phyloP scores from a whole-genome alignment of 495 filamentous ascomycete species.

The Podospora anserina region DNA sequence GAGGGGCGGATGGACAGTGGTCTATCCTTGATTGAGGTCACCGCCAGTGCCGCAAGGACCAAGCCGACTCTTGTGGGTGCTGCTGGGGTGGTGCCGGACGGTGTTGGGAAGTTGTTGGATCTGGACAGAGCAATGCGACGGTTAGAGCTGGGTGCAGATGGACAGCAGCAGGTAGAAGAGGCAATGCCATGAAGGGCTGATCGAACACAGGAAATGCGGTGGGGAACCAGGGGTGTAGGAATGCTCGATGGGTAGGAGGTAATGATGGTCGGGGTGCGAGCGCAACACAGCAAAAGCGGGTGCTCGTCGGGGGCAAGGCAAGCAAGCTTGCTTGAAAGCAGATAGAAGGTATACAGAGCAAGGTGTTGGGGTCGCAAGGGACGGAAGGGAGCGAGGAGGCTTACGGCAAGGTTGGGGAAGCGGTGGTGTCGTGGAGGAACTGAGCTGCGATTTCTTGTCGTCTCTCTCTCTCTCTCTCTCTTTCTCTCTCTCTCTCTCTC shows the following conservation, averaged over 20 bases:
- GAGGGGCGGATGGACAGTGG: constrained; percentile 16
- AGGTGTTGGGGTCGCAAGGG: constrained; percentile 38
- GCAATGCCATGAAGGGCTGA: neutral
- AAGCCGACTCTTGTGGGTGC: constrained; percentile 9
- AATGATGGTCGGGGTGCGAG: constrained; percentile 5
- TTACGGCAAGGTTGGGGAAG: constrained; percentile 37
- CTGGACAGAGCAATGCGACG: constrained; percentile 8
- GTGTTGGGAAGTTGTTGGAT: constrained; percentile 6
- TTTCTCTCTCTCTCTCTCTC: constrained; percentile 5
- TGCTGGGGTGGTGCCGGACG: constrained; percentile 1
- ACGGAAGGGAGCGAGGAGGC: constrained; percentile 34
- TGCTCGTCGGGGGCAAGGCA: neutral
- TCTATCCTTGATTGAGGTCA: constrained; percentile 21
- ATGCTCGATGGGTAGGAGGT: neutral
- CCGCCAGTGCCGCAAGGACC: constrained; percentile 23
- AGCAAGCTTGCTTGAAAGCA: constrained; percentile 1
- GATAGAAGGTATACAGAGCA: constrained; percentile 18
- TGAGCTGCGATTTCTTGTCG: constrained; percentile 27
- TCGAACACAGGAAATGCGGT: neutral
- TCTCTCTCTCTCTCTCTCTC: constrained; percentile 6
- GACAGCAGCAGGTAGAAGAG: neutral
- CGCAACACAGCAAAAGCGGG: constrained; percentile 13
- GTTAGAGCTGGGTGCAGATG: neutral
- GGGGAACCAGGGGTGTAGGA: neutral
- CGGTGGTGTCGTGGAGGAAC: constrained; percentile 30